Evolutionary conservation across 2,329 filamentous ascomycete species (phyloP).

Genomic region (Zasmidium cellare): DNA sequence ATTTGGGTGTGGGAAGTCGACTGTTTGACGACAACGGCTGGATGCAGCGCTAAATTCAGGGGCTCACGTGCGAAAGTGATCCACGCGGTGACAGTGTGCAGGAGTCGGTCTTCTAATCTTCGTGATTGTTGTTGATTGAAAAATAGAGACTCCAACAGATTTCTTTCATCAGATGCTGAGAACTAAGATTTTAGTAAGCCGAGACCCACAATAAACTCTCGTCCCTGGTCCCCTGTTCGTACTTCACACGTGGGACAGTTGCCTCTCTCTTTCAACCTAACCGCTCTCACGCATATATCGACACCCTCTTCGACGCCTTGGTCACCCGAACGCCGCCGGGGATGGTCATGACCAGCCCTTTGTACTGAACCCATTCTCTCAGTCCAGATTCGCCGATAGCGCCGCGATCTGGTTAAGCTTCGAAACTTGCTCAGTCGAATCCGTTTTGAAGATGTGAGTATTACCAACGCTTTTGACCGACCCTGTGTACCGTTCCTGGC

Average conservation of each 20-base stretch:
- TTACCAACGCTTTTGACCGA: slow-evolving; percentile 17
- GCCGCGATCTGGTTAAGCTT: neutral
- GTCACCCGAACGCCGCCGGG: neutral
- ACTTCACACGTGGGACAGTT: neutral
- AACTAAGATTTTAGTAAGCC: neutral
- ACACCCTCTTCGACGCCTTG: neutral
- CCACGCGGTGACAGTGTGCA: neutral
- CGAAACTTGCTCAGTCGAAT: slow-evolving; percentile 28
- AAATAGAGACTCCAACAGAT: neutral
- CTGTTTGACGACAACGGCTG: neutral
- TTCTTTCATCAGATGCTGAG: slow-evolving; percentile 4
- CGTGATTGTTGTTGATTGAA: neutral
- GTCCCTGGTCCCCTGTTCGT: slow-evolving; percentile 1
- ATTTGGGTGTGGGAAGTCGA: neutral
- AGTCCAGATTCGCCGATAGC: neutral
- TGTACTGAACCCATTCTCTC: neutral
- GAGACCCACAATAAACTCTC: neutral
- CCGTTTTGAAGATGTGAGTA: slow-evolving; percentile 16
- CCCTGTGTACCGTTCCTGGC: slow-evolving; percentile 15
- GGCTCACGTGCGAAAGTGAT: neutral
- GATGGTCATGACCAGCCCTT: neutral
- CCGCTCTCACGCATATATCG: neutral
- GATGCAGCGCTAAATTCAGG: neutral
- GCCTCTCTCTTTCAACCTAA: neutral
- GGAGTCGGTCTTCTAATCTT: neutral